Percentiles rank a stretch among this genome's conserved stretches.
phyloP scores from a whole-genome alignment of 1,284 basidiomycete species.

The Austroboletus olivaceoglutinosus region DNA sequence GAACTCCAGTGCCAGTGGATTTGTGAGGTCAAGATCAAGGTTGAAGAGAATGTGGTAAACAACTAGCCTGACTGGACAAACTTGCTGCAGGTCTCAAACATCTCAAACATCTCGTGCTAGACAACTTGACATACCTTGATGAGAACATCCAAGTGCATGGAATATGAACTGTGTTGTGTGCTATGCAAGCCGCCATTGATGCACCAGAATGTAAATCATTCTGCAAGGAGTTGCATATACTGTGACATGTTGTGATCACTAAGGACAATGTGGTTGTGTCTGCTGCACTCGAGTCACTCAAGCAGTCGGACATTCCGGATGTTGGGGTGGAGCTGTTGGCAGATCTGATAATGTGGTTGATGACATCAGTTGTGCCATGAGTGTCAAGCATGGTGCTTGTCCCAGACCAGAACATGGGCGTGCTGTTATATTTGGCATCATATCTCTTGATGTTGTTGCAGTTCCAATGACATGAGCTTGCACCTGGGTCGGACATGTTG shows the following conservation, averaged over 20 bases:
- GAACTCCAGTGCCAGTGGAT: constrained; percentile 98
- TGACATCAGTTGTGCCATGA: constrained; percentile 78
- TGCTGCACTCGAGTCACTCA: constrained; percentile 71
- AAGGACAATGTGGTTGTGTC: constrained; percentile 68
- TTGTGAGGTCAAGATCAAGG: constrained; percentile 91
- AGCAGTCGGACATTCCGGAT: constrained; percentile 73
- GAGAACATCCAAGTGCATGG: constrained; percentile 87
- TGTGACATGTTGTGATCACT: constrained; percentile 72
- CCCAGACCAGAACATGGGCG: constrained; percentile 83
- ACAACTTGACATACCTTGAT: constrained; percentile 87
- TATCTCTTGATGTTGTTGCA: constrained; percentile 73
- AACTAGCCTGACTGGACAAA: constrained; percentile 92
- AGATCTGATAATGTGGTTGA: constrained; percentile 89
- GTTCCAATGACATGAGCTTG: constrained; percentile 75
- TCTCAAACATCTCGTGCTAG: constrained; percentile 86
- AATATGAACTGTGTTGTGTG: constrained; percentile 73
- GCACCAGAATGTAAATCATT: constrained; percentile 73
- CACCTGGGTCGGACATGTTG: constrained; percentile 80
- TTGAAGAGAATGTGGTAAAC: constrained; percentile 97
- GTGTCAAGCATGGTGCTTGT: constrained; percentile 89
- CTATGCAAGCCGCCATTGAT: constrained; percentile 58
- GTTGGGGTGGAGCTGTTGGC: constrained; percentile 89
- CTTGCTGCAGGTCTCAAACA: constrained; percentile 88
- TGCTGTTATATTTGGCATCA: constrained; percentile 86
- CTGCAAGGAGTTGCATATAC: constrained; percentile 83